Conservation (phyloP, 2,329 filamentous ascomycete species). For the Aspergillus caelatus region DNA sequence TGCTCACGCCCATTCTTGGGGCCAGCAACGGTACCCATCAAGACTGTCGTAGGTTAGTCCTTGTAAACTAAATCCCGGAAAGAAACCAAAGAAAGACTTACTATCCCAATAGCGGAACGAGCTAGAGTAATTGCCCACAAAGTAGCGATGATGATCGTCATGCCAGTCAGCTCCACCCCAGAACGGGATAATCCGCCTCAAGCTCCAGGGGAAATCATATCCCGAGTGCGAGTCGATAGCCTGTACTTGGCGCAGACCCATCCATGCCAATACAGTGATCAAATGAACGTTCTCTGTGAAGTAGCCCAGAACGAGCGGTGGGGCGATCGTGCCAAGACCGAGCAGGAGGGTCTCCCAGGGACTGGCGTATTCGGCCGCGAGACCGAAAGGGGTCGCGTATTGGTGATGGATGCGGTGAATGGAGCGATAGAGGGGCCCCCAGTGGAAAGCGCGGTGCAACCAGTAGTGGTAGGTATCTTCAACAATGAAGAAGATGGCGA, state of each 20-base stretch:
- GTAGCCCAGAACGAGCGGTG: conserved; percentile 77
- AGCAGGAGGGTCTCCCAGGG: conserved; percentile 94
- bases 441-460: conserved; percentile 88
- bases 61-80: neutral
- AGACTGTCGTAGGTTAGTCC: conserved; percentile 13
- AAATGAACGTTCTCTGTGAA: conserved; percentile 86
- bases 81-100: conserved; percentile 13
- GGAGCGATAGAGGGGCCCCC: conserved; percentile 87
- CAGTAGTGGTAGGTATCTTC: conserved; percentile 99
- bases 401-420: conserved; percentile 99
- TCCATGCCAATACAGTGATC: conserved; percentile 95
- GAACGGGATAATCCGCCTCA: conserved; percentile 84
- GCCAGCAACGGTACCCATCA: conserved; percentile 27
- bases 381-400: conserved; percentile 92
- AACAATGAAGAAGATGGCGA: conserved; percentile 86
- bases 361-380: conserved; percentile 94
- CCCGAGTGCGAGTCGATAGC: conserved; percentile 95
- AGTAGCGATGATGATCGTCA: conserved; percentile 93
- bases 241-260: conserved; percentile 85
- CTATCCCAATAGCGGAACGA: conserved; percentile 97
- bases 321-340: conserved; percentile 78
- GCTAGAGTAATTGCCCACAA: conserved; percentile 94
- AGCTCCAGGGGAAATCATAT: conserved; percentile 95
- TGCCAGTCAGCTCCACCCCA: conserved; percentile 96
- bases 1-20: conserved; percentile 21